These are phyloP conservation scores for Geranium rotundifolium DNA, from an alignment of 345 rosid genomes.

Conservation along the genomic window DNA sequence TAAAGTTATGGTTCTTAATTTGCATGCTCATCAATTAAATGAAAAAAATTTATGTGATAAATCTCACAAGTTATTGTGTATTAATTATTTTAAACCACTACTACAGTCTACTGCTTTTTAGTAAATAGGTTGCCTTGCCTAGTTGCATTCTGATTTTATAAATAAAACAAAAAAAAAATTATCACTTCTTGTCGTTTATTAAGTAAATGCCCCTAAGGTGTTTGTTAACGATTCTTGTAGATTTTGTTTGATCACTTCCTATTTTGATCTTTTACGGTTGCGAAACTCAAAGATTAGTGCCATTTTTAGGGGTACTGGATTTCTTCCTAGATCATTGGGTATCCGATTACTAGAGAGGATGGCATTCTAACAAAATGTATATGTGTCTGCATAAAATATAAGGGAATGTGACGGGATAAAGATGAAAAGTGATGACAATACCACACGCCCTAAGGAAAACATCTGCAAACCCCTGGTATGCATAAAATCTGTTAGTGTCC, in stretches of 20 bases:
- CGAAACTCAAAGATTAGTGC: background rate
- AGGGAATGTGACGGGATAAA: slow-evolving; percentile 8
- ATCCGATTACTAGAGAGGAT: background rate
- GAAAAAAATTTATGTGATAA: background rate
- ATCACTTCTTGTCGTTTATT: background rate
- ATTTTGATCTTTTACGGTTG: background rate
- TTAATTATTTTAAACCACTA: background rate
- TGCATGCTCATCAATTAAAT: too few relatives aligned
- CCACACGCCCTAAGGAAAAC: slow-evolving; percentile 85
- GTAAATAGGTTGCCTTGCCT: background rate
- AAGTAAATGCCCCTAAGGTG: too few relatives aligned
- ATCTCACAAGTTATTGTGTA: background rate
- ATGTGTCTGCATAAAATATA: slow-evolving; percentile 12
- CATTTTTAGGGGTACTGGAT: background rate
- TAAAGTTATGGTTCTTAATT: too few relatives aligned
- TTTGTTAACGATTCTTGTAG: too few relatives aligned
- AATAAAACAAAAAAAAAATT: too few relatives aligned
- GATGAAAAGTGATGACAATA: slow-evolving; percentile 17
- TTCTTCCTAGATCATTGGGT: background rate
- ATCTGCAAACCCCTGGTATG: slow-evolving; percentile 94
- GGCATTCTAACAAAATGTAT: too few relatives aligned
- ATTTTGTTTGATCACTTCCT: background rate
- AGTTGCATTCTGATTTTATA: too few relatives aligned
- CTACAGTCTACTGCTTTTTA: background rate
- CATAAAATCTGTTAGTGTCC: slow-evolving; percentile 96